Percentiles rank a stretch among this genome's conserved stretches.
Evolutionary conservation across 345 rosid genomes (phyloP).

Genomic region (Dipteronia dyeriana): DNA sequence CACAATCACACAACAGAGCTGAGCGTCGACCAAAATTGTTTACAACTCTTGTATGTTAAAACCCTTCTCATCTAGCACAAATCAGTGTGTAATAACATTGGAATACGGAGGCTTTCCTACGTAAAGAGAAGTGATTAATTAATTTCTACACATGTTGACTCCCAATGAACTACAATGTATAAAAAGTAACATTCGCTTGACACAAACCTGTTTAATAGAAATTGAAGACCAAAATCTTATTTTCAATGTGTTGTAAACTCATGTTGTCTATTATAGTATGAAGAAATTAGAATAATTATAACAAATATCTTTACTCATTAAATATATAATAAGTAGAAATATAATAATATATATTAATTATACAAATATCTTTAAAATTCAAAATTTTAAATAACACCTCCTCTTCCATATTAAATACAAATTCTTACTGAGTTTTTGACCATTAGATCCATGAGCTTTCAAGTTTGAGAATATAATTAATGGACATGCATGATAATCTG

Average conservation of each 20-base stretch:
- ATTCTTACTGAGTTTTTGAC: too few relatives aligned
- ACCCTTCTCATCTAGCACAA: conserved; percentile 97
- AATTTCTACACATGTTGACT: background rate
- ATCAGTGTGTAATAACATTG: conserved; percentile 87
- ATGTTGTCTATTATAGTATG: background rate
- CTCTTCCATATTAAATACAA: too few relatives aligned
- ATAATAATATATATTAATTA: too few relatives aligned
- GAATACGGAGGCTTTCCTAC: conserved; percentile 86
- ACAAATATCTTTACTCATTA: background rate
- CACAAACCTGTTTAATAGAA: background rate
- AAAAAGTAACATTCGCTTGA: conserved; percentile 7
- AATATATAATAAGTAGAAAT: too few relatives aligned
- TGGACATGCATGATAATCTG: too few relatives aligned
- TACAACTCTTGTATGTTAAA: conserved; percentile 46
- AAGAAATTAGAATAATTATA: background rate
- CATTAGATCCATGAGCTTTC: too few relatives aligned
- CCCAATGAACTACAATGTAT: background rate
- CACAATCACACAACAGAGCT: too few relatives aligned
- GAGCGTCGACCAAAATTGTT: too few relatives aligned
- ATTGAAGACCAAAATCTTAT: conserved; percentile 11
- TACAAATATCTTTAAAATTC: too few relatives aligned
- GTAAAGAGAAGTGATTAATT: conserved; percentile 25
- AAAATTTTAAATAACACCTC: too few relatives aligned
- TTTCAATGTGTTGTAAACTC: background rate
- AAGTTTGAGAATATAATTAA: too few relatives aligned